Conservation (phyloP, 164 flowering plant genomes). For the Magnolia sinica region DNA sequence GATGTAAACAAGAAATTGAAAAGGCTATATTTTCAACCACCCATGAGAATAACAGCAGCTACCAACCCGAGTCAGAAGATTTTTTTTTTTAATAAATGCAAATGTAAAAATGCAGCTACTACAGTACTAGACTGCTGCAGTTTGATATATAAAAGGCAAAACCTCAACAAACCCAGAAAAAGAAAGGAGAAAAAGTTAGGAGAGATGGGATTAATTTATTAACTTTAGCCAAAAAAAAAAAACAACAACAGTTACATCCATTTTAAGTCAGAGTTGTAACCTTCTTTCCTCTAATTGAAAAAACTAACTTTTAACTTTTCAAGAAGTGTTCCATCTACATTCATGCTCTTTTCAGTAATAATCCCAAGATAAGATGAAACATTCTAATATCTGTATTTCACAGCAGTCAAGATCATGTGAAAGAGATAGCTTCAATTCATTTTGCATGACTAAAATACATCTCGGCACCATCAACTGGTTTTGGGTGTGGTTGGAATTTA, state of each 20-base stretch:
- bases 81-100: too few species aligned
- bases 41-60: too few species aligned
- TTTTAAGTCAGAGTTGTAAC: background rate
- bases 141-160: too few species aligned
- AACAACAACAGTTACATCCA: background rate
- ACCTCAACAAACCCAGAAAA: too few species aligned
- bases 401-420: background rate
- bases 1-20: background rate
- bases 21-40: background rate
- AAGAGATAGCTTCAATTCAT: background rate
- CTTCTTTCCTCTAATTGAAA: background rate
- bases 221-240: background rate
- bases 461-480: slow-evolving; percentile 16
- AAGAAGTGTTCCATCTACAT: background rate
- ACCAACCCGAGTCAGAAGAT: background rate
- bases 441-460: slow-evolving; percentile 6
- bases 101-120: background rate
- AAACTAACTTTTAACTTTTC: background rate
- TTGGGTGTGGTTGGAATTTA: slow-evolving; percentile 19
- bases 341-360: background rate
- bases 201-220: background rate
- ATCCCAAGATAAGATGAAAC: background rate
- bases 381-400: background rate
- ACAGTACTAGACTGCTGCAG: background rate
- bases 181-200: background rate